These are phyloP conservation scores for Avena sativa DNA, from an alignment of 176 grass and related monocot species.

Conservation along the genomic window DNA sequence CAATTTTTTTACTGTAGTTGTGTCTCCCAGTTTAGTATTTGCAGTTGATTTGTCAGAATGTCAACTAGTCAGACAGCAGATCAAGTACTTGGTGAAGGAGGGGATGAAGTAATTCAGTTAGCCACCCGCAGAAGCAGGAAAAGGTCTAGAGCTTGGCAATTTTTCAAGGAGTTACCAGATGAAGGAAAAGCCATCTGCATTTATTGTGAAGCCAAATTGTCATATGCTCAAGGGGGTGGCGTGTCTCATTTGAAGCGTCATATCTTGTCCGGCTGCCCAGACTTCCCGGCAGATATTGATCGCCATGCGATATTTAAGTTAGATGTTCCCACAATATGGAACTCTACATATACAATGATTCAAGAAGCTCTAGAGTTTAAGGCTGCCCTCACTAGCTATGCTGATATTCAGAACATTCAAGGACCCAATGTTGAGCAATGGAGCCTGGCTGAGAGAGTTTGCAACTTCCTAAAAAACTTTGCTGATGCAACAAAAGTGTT, in stretches of 20 bases:
- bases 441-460: neutral
- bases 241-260: neutral
- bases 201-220: neutral
- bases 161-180: too few relatives aligned
- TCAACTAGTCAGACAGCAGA: too few relatives aligned
- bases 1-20: too few relatives aligned
- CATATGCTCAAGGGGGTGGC: neutral
- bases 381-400: neutral
- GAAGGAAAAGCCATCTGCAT: too few relatives aligned
- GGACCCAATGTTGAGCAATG: neutral
- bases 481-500: neutral
- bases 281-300: neutral
- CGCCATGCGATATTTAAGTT: neutral
- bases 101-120: too few relatives aligned
- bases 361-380: neutral
- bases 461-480: neutral
- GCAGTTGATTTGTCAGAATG: too few relatives aligned
- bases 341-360: too few relatives aligned
- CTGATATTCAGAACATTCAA: neutral
- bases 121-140: too few relatives aligned
- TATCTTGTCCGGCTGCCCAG: neutral
- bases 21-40: too few relatives aligned
- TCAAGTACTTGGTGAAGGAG: too few relatives aligned
- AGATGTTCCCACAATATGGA: too few relatives aligned
- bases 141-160: too few relatives aligned